A percentile compares a stretch with the other conserved stretches of the same genome.
These are phyloP conservation scores for Eucalyptus cloeziana DNA, from an alignment of 345 rosid genomes.

Conservation along the genomic window DNA sequence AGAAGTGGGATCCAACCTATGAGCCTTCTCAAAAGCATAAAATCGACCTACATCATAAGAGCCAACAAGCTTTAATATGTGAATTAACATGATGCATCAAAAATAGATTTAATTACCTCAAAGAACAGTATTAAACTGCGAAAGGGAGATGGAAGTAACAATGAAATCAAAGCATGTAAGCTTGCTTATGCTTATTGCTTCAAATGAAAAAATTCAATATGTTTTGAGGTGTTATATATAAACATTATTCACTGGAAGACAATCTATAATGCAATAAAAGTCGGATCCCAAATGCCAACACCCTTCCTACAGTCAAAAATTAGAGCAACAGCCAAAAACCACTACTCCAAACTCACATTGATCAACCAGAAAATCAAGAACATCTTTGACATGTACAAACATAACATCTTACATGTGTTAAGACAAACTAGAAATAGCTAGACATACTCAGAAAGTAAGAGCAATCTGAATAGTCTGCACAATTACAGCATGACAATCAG, in stretches of 20 bases:
- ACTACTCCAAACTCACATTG: neutral
- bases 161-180: neutral
- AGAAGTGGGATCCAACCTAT: slow-evolving; percentile 90
- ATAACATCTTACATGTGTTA: neutral
- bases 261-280: neutral
- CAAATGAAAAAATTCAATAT: neutral
- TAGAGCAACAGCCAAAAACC: neutral
- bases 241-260: neutral
- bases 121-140: neutral
- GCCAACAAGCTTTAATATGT: neutral
- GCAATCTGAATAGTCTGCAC: neutral
- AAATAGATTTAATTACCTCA: neutral
- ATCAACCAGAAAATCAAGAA: neutral
- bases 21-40: slow-evolving; percentile 98
- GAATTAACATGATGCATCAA: neutral
- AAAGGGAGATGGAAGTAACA: neutral
- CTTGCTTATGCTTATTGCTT: neutral
- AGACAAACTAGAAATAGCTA: neutral
- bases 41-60: slow-evolving; percentile 60
- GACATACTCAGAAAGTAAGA: neutral
- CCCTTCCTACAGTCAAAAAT: neutral
- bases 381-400: neutral
- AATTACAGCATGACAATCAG: neutral
- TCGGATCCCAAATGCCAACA: neutral
- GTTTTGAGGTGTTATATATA: neutral